These are phyloP conservation scores for Coemansia sp. DNA, from an alignment of 192 early-diverging fungal species.

Conservation along the genomic window DNA sequence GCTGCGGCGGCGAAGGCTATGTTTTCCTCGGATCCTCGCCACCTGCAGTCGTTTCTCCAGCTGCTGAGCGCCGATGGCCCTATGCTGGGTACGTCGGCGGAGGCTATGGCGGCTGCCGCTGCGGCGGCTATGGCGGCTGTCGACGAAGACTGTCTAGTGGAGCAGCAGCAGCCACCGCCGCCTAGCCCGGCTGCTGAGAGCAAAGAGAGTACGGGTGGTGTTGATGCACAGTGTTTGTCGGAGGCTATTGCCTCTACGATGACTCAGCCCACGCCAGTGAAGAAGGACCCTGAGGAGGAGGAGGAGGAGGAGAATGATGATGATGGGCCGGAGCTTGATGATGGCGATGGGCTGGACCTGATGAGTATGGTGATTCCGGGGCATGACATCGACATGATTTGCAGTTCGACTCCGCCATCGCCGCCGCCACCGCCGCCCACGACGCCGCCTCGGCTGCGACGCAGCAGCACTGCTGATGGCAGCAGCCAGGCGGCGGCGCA, in stretches of 20 bases:
- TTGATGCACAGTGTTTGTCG: constrained; percentile 21
- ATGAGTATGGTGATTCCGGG: constrained; percentile 43
- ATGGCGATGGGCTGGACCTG: constrained; percentile 26
- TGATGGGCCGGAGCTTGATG: constrained; percentile 2
- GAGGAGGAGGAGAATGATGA: not conserved
- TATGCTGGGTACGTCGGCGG: constrained; percentile 39
- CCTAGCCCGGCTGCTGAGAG: not conserved
- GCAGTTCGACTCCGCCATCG: constrained; percentile 52
- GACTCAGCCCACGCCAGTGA: not conserved
- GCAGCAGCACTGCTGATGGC: constrained; percentile 10
- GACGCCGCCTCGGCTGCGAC: not conserved
- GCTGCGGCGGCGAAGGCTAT: constrained; percentile 46
- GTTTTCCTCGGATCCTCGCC: constrained; percentile 45
- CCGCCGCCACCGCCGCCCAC: constrained; percentile 39
- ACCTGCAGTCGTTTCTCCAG: constrained; percentile 49
- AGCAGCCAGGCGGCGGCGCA: not conserved
- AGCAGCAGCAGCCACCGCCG: not conserved
- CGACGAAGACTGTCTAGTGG: not conserved
- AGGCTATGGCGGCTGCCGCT: not conserved
- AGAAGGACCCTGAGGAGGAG: not conserved
- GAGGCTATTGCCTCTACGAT: constrained; percentile 23
- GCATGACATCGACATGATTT: constrained; percentile 43
- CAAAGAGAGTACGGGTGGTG: not conserved
- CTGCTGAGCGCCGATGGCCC: constrained; percentile 53
- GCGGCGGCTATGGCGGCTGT: not conserved